phyloP scores from a whole-genome alignment of 257 asterid genomes.

The Datura wrightii region DNA sequence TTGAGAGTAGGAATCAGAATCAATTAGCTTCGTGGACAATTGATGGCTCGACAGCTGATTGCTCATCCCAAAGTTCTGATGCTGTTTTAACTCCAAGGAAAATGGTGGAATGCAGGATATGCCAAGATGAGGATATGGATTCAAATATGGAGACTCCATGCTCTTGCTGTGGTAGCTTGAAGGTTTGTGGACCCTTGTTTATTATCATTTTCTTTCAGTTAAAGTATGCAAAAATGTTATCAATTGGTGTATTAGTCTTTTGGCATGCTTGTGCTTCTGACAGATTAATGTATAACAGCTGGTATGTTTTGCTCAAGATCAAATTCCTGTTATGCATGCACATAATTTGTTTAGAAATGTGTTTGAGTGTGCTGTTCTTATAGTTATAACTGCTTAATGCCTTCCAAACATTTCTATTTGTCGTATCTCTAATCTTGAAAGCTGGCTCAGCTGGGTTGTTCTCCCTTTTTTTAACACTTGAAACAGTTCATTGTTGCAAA shows the following conservation, averaged over 20 bases:
- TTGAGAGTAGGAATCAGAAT: constrained; percentile 64
- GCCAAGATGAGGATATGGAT: constrained; percentile 95
- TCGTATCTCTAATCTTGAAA: background rate
- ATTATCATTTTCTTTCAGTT: background rate
- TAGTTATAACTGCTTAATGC: background rate
- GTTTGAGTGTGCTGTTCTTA: background rate
- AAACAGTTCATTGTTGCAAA: background rate
- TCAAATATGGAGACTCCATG: constrained; percentile 91
- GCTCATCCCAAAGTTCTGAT: constrained; percentile 48
- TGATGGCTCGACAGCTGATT: constrained; percentile 44
- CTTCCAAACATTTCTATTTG: background rate
- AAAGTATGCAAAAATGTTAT: background rate
- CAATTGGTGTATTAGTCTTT: constrained; percentile 11
- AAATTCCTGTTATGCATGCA: background rate
- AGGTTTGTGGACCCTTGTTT: constrained; percentile 52
- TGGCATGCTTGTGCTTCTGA: constrained; percentile 8
- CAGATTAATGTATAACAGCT: background rate
- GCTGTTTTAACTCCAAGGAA: constrained; percentile 61
- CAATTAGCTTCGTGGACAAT: constrained; percentile 41
- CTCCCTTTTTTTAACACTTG: background rate
- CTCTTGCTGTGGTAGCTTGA: constrained; percentile 94
- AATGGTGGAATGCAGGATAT: constrained; percentile 89
- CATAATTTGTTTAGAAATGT: background rate
- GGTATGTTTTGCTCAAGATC: background rate
- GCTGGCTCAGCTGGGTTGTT: background rate